Evolutionary conservation across 2,329 filamentous ascomycete genomes (phyloP), one percentile per base, ranked within the genome.

Genomic region (Ascochyta rabiei): DNA sequence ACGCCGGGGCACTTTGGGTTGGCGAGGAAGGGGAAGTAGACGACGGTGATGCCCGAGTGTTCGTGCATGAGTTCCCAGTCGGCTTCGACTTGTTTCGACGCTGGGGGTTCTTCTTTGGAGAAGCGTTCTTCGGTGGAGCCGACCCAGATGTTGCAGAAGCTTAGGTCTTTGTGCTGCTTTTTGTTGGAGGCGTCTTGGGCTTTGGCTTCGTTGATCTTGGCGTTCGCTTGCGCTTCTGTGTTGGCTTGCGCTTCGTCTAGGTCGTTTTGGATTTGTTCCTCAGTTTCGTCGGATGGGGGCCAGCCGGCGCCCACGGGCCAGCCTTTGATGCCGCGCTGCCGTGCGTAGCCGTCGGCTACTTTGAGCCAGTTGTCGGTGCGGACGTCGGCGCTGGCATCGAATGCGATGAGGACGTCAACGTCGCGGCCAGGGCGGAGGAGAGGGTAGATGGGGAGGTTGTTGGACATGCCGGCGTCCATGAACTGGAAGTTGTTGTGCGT

Each of bases 401-500:
- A 99, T 3, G 93, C 91, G 40, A 99, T 85, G 40, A 98, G 80
- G 38, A 99, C 83, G 66, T 99, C 95, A 6, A 99, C 88, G 52
- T 96, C 84, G 31, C 95, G 85, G 2, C 93, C 93, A 0, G 91
- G 91, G 10, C 95, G 87, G 16, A 99, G 86, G 3, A 98, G 83
- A 0, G 95, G 95, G 72, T 99, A 99, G 37, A 98, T 93, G 1
- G 95, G 95, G 8, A 99, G 81, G 69, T 99, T 99, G 73, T 99
- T 98, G 61, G 90, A 96, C 95, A 99, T 99, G 45, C 95, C 95
- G 1, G 95, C 93, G 74, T 99, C 95, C 93, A 97, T 98, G 15
- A 82, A 74, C 50, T 81, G 76, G 33, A 82, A 71, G 71, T 96
- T 89, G 39, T 87, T 81, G 13, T 82, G 82, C 16, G 85, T 80